Conservation (phyloP, 495 filamentous ascomycete genomes). For the Jackrogersella multiformis region DNA sequence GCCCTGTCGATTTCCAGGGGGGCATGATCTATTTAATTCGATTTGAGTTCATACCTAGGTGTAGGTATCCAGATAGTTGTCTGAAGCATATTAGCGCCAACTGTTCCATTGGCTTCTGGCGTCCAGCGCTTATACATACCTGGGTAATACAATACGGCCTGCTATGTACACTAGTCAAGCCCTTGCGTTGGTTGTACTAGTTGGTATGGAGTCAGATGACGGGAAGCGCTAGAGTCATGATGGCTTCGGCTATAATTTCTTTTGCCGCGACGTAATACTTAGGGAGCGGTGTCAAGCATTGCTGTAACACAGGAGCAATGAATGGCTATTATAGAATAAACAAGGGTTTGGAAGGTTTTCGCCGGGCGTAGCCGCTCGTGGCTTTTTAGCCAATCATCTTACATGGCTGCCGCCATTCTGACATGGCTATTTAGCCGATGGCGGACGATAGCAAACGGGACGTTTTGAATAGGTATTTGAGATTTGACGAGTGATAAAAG, state of each 20-base stretch:
- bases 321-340: constrained; percentile 7
- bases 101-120: constrained; percentile 22
- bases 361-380: constrained; percentile 17
- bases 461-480: not conserved
- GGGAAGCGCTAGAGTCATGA: not conserved
- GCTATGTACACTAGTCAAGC: not conserved
- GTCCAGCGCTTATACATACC: constrained; percentile 29
- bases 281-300: constrained; percentile 1
- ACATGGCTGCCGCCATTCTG: constrained; percentile 21
- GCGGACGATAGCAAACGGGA: constrained; percentile 3
- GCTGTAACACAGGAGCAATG: not conserved
- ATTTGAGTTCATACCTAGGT: not conserved
- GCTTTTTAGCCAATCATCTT: constrained; percentile 37
- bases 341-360: not conserved
- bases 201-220: not conserved
- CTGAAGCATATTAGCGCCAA: constrained; percentile 28
- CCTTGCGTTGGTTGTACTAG: constrained; percentile 14
- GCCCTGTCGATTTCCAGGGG: constrained; percentile 14
- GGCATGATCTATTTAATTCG: constrained; percentile 27
- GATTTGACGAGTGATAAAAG: not conserved
- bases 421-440: constrained; percentile 18
- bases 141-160: not conserved
- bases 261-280: constrained; percentile 1
- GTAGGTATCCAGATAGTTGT: too few relatives aligned
- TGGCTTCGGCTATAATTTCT: not conserved